Percentiles rank a stretch among this genome's conserved stretches.
Evolutionary conservation across 345 rosid genomes (phyloP).

Genomic region (Dimocarpus longan): DNA sequence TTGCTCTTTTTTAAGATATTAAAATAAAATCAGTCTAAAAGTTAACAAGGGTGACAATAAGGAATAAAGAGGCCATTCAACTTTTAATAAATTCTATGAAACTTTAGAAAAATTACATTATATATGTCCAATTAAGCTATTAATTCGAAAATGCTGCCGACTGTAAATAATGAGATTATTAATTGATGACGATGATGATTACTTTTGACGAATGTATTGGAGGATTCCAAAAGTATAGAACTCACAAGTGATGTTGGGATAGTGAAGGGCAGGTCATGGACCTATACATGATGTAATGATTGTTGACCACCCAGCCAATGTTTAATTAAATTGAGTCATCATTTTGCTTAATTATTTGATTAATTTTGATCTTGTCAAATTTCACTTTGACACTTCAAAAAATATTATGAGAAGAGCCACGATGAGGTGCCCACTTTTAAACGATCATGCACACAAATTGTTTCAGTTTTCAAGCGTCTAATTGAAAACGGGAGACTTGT

Average conservation of each 20-base stretch:
- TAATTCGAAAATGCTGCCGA: neutral
- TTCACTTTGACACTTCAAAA: neutral
- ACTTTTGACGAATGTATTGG: neutral
- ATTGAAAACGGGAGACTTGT: neutral
- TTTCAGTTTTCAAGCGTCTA: neutral
- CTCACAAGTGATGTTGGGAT: constrained; percentile 16
- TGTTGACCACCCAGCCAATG: constrained; percentile 16
- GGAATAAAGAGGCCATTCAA: neutral
- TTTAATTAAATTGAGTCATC: neutral
- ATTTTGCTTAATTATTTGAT: no score
- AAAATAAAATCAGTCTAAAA: no score
- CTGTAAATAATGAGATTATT: constrained; percentile 1
- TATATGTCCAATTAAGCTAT: no score
- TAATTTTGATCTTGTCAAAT: neutral
- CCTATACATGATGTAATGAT: neutral
- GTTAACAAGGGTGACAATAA: neutral
- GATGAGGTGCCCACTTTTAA: neutral
- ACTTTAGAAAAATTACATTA: no score
- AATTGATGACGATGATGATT: constrained; percentile 10
- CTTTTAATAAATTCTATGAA: no score
- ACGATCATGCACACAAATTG: neutral
- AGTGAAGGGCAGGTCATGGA: constrained; percentile 14
- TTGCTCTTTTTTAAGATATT: no score
- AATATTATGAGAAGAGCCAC: neutral
- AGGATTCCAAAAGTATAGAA: constrained; percentile 4